A percentile compares a stretch with the other conserved stretches of the same genome.
phyloP scores from a whole-genome alignment of 768 basidiomycete species.

The Lyophyllum shimeji region DNA sequence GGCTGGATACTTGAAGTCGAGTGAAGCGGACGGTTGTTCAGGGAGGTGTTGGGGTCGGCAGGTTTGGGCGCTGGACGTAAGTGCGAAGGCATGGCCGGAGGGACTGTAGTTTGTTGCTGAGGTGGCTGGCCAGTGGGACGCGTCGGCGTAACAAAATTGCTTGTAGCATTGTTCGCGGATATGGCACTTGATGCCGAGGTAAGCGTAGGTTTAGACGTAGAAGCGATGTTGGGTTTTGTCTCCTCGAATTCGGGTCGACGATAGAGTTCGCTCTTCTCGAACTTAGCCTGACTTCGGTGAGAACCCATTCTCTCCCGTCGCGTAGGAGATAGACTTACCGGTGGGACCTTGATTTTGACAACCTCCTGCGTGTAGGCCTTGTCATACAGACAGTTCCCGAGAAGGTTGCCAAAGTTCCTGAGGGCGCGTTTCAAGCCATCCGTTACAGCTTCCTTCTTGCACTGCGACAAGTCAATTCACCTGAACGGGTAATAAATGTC shows the following conservation, averaged over 20 bases:
- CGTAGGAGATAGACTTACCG: slow-evolving; percentile 48
- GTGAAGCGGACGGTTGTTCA: neutral
- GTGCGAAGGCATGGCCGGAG: slow-evolving; percentile 40
- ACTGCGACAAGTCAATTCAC: slow-evolving; percentile 44
- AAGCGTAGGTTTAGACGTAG: slow-evolving; percentile 4
- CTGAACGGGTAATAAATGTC: neutral
- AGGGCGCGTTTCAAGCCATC: slow-evolving; percentile 92
- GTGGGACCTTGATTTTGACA: slow-evolving; percentile 80
- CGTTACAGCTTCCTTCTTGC: slow-evolving; percentile 97
- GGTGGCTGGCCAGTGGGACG: slow-evolving; percentile 13
- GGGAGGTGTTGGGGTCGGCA: neutral
- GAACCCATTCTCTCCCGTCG: neutral
- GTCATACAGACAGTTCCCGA: slow-evolving; percentile 98
- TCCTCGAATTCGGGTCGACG: slow-evolving; percentile 70
- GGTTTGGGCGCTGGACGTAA: slow-evolving; percentile 28
- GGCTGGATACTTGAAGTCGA: neutral
- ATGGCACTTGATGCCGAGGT: slow-evolving; percentile 16
- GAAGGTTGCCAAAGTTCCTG: slow-evolving; percentile 88
- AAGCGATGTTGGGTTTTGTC: slow-evolving; percentile 27
- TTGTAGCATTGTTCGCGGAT: slow-evolving; percentile 1
- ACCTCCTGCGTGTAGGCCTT: slow-evolving; percentile 85
- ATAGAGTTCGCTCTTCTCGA: slow-evolving; percentile 66
- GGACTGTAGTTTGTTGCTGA: slow-evolving; percentile 24
- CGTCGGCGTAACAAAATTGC: slow-evolving; percentile 2
- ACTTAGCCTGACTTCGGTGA: slow-evolving; percentile 48